Evolutionary conservation across 2,329 filamentous ascomycete species (phyloP), one percentile per base, ranked within the genome.

Genomic region (Ophiostoma piceae): DNA sequence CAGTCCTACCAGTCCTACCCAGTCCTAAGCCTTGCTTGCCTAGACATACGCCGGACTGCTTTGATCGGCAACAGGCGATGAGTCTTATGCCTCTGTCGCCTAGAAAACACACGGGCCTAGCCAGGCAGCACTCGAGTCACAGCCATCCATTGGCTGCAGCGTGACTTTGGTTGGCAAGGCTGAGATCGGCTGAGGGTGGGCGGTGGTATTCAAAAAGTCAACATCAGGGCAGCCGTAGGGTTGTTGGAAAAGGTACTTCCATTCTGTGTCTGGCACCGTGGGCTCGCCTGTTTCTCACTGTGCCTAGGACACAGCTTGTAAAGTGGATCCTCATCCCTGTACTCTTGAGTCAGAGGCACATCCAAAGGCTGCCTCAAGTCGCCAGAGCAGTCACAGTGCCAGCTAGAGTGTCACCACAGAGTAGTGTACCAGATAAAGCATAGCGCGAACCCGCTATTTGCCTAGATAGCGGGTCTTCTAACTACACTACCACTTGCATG

Each of bases 401-500:
- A 22, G 47, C 35, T 3, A 35, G 35, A 35, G 35, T 5, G 35
- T 5, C 35, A 35, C 35, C 35, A 35, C 35, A 35, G 35, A 35
- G 35, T 35, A 35, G 35, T 35, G 8, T 35, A 35, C 43, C 16
- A 5, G 16, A n/a, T 57, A 26, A 60, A n/a, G 54, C 57, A 32
- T 62, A 32, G 26, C 54, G 11, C 26, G 14, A 26, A 19, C 26
- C 57, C 57, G 12, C 14, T 62, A 32, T 4, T 26, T 62, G 57
- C 57, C 57, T 7, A 32, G 39, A 66, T 66, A 66, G 62, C 62
- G 62, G 37, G 62, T 32, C 62, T 41, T 41, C 57, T 62, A 62
- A 32, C 57, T 62, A 35, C 43, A 47, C 43, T 47, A 8, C 64
- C 67, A 68, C 71, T 26, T n/a, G 39, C 32, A 66, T 26, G 19